These are phyloP conservation scores for Acacia pycnantha DNA, from an alignment of 331 rosid genomes.

Conservation along the genomic window DNA sequence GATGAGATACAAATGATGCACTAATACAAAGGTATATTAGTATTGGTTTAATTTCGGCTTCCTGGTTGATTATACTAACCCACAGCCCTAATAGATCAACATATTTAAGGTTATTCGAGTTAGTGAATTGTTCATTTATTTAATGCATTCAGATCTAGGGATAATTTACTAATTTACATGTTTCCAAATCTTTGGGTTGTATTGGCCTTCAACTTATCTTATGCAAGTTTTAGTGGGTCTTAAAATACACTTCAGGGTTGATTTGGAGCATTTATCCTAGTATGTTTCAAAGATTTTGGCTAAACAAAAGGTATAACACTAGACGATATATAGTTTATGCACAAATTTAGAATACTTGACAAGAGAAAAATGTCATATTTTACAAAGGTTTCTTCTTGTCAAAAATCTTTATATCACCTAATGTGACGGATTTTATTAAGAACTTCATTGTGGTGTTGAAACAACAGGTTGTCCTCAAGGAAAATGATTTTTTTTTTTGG, in stretches of 20 bases:
- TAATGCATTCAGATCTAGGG: background rate
- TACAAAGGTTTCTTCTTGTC: background rate
- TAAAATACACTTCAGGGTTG: no score
- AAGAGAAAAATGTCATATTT: background rate
- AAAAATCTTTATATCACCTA: background rate
- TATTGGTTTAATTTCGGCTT: background rate
- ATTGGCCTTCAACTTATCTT: no score
- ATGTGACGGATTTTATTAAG: background rate
- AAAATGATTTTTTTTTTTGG: background rate
- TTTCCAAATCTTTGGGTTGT: no score
- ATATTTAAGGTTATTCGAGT: background rate
- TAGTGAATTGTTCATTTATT: background rate
- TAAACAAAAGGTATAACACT: background rate
- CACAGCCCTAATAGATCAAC: background rate
- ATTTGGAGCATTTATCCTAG: no score
- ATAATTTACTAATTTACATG: background rate
- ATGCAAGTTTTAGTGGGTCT: no score
- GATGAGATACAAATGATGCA: background rate
- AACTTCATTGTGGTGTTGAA: background rate
- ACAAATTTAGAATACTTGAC: background rate
- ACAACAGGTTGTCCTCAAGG: background rate
- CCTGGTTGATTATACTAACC: background rate
- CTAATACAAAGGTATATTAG: background rate
- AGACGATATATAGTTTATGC: background rate
- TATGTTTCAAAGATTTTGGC: no score